Evolutionary conservation across 2,329 filamentous ascomycete genomes (phyloP), one percentile per base, ranked within the genome.

Genomic region (Waltergamsia citrina): DNA sequence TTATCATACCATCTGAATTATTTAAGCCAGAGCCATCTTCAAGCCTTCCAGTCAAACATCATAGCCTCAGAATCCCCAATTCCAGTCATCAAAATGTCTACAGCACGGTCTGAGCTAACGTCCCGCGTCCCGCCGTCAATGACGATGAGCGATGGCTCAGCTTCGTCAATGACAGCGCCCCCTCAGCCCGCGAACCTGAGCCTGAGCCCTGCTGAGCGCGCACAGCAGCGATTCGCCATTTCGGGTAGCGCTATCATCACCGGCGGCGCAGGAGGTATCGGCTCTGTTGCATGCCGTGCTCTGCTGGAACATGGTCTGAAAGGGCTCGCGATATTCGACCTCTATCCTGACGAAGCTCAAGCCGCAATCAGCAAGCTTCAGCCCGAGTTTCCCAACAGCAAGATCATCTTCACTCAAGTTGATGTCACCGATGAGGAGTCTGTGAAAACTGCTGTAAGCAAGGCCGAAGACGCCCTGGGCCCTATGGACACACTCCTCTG

Each of bases 301-400:
- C 65, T 85, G 15, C 74, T 85, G 24, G 78, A 85, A 52, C 80
- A 85, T 46, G 80, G 80, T 7, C 59, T 75, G 3, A 50, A 58
- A 0, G 73, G 71, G 3, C 57, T 83, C 9, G 65, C 65, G 27
- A 63, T 85, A 20, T 71, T 81, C 48, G 79, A 84, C 49, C 48
- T 78, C 21, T 53, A 65, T 2, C 49, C 57, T 5, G 37, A 37
- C 6, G 27, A 33, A 15, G 20, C 23, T 9, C 22, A 10, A 14
- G 10, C 22, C 12, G 15, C 32, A 5, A 23, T 41, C 17, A 18
- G 32, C 6, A 32, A 27, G 2, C 38, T 50, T 20, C 29, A 36
- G 7, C 18, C 12, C 3, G 41, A 49, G 25, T 49, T 49, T 29
- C 47, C 47, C 1, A 10, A 31, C 2, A 40, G 37, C 1, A 34